These are phyloP conservation scores for Starmerella tilneyi DNA, from an alignment of 805 yeast genomes.

Conservation along the genomic window DNA sequence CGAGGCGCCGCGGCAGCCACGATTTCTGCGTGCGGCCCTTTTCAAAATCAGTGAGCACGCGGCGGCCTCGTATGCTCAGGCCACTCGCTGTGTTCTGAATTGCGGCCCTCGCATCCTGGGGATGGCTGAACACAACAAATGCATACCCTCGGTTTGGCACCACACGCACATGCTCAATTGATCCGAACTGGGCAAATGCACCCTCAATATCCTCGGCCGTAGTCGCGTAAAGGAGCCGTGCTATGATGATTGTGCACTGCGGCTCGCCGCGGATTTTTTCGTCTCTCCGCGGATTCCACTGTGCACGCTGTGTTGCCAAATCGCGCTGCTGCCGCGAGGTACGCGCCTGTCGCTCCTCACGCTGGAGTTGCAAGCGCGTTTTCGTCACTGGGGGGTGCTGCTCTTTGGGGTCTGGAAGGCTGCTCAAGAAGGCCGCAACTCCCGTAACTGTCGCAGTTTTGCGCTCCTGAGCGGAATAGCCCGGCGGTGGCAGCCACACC, in stretches of 20 bases:
- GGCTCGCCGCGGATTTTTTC: constrained; percentile 61
- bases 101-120: constrained; percentile 52
- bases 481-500: constrained; percentile 8
- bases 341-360: constrained; percentile 24
- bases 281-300: constrained; percentile 50
- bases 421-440: not conserved
- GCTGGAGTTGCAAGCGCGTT: constrained; percentile 28
- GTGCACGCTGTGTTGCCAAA: constrained; percentile 26
- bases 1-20: constrained; percentile 43
- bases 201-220: constrained; percentile 61
- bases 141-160: constrained; percentile 73
- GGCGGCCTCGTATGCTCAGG: constrained; percentile 41
- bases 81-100: constrained; percentile 46
- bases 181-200: constrained; percentile 56
- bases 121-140: constrained; percentile 59
- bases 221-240: constrained; percentile 53
- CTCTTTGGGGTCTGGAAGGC: not conserved
- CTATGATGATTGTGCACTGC: constrained; percentile 64
- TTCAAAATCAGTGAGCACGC: constrained; percentile 37
- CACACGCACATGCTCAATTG: constrained; percentile 51
- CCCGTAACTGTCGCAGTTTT: not conserved
- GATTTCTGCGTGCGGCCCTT: constrained; percentile 32
- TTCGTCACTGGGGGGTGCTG: constrained; percentile 27
- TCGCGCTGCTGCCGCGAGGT: constrained; percentile 19
- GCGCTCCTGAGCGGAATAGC: constrained; percentile 2